Base-by-base conservation (phyloP, 2,329 filamentous ascomycete genomes). In the Diaporthe ampelina region DNA sequence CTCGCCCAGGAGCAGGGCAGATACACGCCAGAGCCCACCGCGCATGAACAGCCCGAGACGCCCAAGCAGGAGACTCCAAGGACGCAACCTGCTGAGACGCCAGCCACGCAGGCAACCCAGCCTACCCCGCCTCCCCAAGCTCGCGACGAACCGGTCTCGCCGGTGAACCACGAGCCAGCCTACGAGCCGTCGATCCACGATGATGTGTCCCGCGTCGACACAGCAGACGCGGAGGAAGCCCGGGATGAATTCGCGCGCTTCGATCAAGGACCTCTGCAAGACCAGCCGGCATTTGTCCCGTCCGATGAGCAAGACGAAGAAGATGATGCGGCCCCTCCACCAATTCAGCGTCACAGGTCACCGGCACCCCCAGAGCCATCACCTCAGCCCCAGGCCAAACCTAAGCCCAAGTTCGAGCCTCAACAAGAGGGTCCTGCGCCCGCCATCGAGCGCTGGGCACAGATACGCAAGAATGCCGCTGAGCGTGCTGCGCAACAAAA, bases 391-490 rank as follows among this genome's bases (percentile, higher is more conserved):
- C 82, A 63, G 81, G 82, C 26, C 80, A 78, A 81, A 59, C 77
- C 79, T 45, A 79, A 80, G 40, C 68, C 72, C 37, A 71, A 50
- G 32, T 70, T 73, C 37, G 58, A 78, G 37, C 80, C 82, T 35
- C 79, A 81, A 4, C 69, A 76, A 9, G 57, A 72, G 7, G 80
- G 81, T 29, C 71, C 77, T 0, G 77, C 82, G 10, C 86, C 87
- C 5, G 85, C 86, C 43, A 88, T 93, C 77, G 95, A 98, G 81
- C 92, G 96, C 72, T 99, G 97, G 97, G 96, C 96, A 0, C 95
- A 97, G 83, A 98, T 98, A 78, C 91, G 95, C 77, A 96, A 95
- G 88, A 98, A 98, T 79, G 97, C 97, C 15, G 95, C 95, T 4
- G 93, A 97, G 76, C 90, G 95, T 75, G 94, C 90, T 9, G 69